phyloP scores from a whole-genome alignment of 441 rosid genomes.

The Pelargonium myrrhifolium region DNA sequence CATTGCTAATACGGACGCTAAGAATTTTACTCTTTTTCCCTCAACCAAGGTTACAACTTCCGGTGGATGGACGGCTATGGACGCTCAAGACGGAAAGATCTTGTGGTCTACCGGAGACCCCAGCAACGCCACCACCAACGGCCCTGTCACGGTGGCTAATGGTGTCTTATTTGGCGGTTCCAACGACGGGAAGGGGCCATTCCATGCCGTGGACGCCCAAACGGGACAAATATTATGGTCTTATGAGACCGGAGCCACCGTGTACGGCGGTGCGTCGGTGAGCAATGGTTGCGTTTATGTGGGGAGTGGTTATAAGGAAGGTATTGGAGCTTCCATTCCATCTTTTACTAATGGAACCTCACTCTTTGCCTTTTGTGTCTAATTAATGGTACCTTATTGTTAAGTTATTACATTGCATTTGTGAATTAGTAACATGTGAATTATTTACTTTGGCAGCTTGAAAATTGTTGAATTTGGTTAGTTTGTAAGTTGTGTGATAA shows the following conservation, averaged over 20 bases:
- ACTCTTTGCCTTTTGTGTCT: conserved; percentile 27
- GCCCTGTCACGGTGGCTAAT: conserved; percentile 33
- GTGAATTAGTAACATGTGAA: no score
- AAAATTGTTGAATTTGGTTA: no score
- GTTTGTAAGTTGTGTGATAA: no score
- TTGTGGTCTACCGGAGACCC: conserved; percentile 32
- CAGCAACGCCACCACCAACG: conserved; percentile 14
- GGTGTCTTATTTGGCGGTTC: conserved; percentile 31
- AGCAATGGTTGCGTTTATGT: conserved; percentile 32
- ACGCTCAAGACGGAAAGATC: conserved; percentile 23
- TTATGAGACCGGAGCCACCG: conserved; percentile 29
- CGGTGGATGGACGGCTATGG: conserved; percentile 42
- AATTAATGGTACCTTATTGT: no score
- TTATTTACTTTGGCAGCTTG: no score
- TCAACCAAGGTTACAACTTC: conserved; percentile 16
- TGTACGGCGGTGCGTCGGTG: conserved; percentile 32
- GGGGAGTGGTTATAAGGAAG: conserved; percentile 30
- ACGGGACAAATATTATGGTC: conserved; percentile 30
- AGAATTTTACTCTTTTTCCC: conserved; percentile 25
- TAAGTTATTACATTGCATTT: no score
- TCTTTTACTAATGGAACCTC: conserved; percentile 22
- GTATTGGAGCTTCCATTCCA: conserved; percentile 13
- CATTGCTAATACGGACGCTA: conserved; percentile 24
- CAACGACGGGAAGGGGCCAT: conserved; percentile 22
- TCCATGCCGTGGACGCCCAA: conserved; percentile 30